These are phyloP conservation scores for Bacidia gigantensis DNA, from an alignment of 495 filamentous ascomycete genomes.

Conservation along the genomic window DNA sequence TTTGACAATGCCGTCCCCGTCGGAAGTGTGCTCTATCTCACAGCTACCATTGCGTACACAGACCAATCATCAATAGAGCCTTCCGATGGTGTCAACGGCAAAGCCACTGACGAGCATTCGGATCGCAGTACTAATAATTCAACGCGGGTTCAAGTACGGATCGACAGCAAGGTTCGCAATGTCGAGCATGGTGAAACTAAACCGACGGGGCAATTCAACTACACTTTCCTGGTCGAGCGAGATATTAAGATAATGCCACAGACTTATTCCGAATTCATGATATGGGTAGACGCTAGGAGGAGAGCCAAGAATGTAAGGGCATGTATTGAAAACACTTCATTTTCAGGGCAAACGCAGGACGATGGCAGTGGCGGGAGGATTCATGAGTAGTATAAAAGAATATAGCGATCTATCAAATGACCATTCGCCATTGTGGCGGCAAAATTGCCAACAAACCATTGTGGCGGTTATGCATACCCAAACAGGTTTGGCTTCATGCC, in stretches of 20 bases:
- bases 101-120: constrained; percentile 18
- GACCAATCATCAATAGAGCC: constrained; percentile 41
- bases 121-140: constrained; percentile 27
- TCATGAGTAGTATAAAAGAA: neutral
- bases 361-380: neutral
- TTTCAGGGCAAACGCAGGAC: neutral
- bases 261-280: constrained; percentile 65
- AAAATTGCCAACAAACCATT: neutral
- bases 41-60: constrained; percentile 63
- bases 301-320: constrained; percentile 36
- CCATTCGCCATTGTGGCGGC: neutral
- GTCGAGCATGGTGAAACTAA: constrained; percentile 64
- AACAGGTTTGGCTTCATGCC: neutral
- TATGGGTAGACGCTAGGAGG: constrained; percentile 60
- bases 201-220: constrained; percentile 72
- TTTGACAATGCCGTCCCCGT: constrained; percentile 80
- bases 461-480: neutral
- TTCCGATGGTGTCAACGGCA: constrained; percentile 20
- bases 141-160: constrained; percentile 61
- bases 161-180: constrained; percentile 63
- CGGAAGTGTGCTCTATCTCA: constrained; percentile 68
- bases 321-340: constrained; percentile 10
- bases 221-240: constrained; percentile 65
- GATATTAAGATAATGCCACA: constrained; percentile 63
- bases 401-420: neutral